Evolutionary conservation across 2,329 filamentous ascomycete species (phyloP).

Genomic region (Pseudopyricularia cyperi): DNA sequence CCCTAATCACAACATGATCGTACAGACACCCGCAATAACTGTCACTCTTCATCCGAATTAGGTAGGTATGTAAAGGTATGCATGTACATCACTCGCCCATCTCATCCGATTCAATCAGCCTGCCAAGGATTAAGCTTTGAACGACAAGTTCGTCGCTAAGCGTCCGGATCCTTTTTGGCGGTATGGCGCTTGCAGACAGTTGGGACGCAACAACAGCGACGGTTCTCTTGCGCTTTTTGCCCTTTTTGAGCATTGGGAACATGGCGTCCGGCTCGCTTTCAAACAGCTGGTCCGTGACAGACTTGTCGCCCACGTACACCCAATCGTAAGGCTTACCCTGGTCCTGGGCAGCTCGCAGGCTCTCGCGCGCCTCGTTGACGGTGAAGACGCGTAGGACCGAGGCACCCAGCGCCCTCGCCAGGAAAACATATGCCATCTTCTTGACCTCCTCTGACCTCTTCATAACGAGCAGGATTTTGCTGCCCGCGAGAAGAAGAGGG

Average conservation of each 20-base stretch:
- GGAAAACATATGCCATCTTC: conserved; percentile 63
- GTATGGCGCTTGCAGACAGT: conserved; percentile 6
- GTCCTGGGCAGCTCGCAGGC: conserved; percentile 38
- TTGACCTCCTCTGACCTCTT: conserved; percentile 50
- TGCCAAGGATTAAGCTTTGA: conserved; percentile 82
- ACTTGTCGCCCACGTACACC: conserved; percentile 62
- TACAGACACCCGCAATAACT: background rate
- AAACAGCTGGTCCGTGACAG: conserved; percentile 20
- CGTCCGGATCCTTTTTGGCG: conserved; percentile 45
- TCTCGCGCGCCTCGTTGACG: conserved; percentile 48
- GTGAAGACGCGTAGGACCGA: conserved; percentile 53
- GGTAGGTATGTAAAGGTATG: no score
- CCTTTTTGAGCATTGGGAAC: background rate
- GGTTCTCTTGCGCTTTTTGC: conserved; percentile 28
- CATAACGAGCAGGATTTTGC: conserved; percentile 61
- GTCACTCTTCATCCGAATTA: background rate
- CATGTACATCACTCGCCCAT: conserved; percentile 10
- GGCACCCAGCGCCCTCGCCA: conserved; percentile 68
- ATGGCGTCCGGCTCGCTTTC: conserved; percentile 6
- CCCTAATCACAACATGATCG: background rate
- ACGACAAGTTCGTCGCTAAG: conserved; percentile 79
- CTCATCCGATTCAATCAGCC: conserved; percentile 53
- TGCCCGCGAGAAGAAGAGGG: conserved; percentile 48
- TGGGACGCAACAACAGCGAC: conserved; percentile 13
- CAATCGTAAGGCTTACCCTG: conserved; percentile 49